These are phyloP conservation scores for Blastocladiella emersonii DNA, from an alignment of 371 early-diverging fungal genomes.

Conservation along the genomic window DNA sequence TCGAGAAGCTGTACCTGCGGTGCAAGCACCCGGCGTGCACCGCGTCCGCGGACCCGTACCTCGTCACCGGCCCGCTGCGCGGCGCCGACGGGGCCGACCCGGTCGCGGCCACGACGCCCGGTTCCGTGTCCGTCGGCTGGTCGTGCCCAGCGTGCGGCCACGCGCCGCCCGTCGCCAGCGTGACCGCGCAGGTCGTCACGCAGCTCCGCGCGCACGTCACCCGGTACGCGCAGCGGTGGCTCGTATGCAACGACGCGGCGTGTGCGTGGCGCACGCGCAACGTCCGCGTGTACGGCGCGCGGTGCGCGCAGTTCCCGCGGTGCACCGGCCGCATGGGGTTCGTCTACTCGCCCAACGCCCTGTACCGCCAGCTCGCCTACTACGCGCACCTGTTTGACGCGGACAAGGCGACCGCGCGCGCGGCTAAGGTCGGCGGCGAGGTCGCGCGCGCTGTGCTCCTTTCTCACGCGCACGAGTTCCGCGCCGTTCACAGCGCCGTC, in stretches of 20 bases:
- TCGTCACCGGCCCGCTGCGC: background rate
- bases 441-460: background rate
- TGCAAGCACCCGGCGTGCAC: conserved; percentile 24
- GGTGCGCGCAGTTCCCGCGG: conserved; percentile 40
- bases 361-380: conserved; percentile 52
- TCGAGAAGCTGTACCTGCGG: conserved; percentile 29
- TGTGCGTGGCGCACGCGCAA: conserved; percentile 47
- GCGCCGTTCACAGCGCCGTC: conserved; percentile 10
- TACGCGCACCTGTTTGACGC: conserved; percentile 39
- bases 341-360: conserved; percentile 41
- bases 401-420: conserved; percentile 11
- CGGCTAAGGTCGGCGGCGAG: background rate
- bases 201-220: conserved; percentile 50
- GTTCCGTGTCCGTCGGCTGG: background rate
- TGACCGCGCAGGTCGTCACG: conserved; percentile 45
- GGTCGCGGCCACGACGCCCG: background rate
- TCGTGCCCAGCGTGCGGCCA: conserved; percentile 28
- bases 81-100: background rate
- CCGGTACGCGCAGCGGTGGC: conserved; percentile 52
- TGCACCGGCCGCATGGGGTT: conserved; percentile 53
- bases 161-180: conserved; percentile 24
- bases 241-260: conserved; percentile 60
- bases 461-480: background rate
- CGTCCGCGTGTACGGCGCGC: conserved; percentile 55
- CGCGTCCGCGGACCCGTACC: conserved; percentile 23